Base-by-base conservation (phyloP, 192 early-diverging fungal species). In the Coemansia sp. region DNA sequence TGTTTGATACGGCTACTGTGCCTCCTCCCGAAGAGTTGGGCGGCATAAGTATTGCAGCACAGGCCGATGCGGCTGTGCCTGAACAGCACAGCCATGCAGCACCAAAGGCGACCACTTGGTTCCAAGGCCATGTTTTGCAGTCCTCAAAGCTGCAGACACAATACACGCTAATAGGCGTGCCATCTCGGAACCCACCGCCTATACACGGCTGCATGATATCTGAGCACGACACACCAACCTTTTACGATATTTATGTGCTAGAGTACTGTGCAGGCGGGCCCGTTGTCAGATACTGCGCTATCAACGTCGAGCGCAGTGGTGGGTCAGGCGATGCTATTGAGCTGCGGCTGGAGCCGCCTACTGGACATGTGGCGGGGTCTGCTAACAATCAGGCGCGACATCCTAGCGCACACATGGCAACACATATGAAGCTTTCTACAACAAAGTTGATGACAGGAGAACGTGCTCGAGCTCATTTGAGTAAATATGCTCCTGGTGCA, bases 121-220 rank as follows among this genome's bases (percentile, higher is more conserved):
- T 70, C 29, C 67, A 70, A 22, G 67, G 67, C n/a, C 67, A 70
- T 38, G 31, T 70, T 5, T 21, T 61, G 9, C 11, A 26, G 3
- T 29, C 14, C 13, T 39, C 15, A 18, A n/a, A 21, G 14, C 19
- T 15, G 17, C 9, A 36, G 9, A 26, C 25, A 23, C 67, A 70
- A 30, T 55, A 58, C 32, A 34, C 60, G 9, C 25, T 70, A 5
- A 25, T 62, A 10, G 67, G 60, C 3, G 60, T 70, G 14, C 60
- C 67, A 21, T 50, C 67, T 8, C 33, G 18, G 6, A 18, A 36
- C 14, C 59, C 54, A 9, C 67, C 67, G 4, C 36, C 26, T 5
- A 50, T 70, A n/a, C 67, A 70, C 26, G 50, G 60, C 18, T 70
- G 67, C 50, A 70, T 70, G 59, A n/a, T 54, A 6, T 60, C 58